A percentile compares a stretch with the other conserved stretches of the same genome.
phyloP scores from a whole-genome alignment of 495 filamentous ascomycete species.

The Penicillium longicatenatum region DNA sequence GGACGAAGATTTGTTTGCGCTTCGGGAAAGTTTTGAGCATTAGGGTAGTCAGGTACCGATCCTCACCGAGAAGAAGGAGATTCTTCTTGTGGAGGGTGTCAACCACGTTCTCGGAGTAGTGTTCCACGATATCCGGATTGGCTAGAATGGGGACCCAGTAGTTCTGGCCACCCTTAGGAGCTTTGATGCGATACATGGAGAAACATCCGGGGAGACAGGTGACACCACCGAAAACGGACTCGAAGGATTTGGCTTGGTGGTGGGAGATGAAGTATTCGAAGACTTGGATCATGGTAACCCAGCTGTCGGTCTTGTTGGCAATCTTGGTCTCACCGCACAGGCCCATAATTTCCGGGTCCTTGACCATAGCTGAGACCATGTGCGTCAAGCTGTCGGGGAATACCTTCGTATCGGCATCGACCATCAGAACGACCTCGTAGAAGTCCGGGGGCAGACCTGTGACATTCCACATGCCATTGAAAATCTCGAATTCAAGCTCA shows the following conservation, averaged over 20 bases:
- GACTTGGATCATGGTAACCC: conserved; percentile 99
- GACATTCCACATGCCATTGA: conserved; percentile 97
- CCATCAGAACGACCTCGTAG: conserved; percentile 97
- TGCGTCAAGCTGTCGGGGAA: conserved; percentile 98
- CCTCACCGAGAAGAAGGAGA: conserved; percentile 89
- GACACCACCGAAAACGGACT: conserved; percentile 98
- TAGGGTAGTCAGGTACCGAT: conserved; percentile 94
- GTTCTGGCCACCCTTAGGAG: conserved; percentile 96
- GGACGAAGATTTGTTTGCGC: conserved; percentile 97
- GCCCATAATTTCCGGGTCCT: conserved; percentile 99
- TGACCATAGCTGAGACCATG: conserved; percentile 99
- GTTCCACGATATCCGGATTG: conserved; percentile 97
- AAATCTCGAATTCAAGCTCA: conserved; percentile 99
- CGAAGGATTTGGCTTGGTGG: conserved; percentile 94
- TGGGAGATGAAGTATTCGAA: conserved; percentile 99
- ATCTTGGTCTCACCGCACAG: conserved; percentile 99
- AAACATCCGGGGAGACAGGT: conserved; percentile 99
- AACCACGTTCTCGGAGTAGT: conserved; percentile 99
- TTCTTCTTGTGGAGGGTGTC: conserved; percentile 99
- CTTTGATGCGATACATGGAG: conserved; percentile 99
- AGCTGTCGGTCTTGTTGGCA: conserved; percentile 92
- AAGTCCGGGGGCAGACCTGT: conserved; percentile 98
- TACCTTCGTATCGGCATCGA: conserved; percentile 98
- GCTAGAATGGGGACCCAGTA: conserved; percentile 99
- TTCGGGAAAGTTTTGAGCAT: conserved; percentile 99